Percentiles rank a stretch among this genome's conserved stretches.
These are phyloP conservation scores for Gossypium turneri DNA, from an alignment of 345 rosid species.

Conservation along the genomic window DNA sequence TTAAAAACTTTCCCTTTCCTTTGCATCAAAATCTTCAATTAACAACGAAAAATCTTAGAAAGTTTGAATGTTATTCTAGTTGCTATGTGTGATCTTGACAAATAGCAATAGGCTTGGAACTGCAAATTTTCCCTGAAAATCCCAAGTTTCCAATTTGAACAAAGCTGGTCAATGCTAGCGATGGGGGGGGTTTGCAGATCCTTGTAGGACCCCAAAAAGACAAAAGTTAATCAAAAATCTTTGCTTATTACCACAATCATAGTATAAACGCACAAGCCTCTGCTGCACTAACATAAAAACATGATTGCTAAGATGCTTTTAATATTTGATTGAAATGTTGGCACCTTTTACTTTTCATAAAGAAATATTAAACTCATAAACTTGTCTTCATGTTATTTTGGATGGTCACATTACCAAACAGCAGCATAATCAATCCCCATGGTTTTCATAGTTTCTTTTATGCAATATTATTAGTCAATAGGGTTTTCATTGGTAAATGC, in stretches of 20 bases:
- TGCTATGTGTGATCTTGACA: not conserved
- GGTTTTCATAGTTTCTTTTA: not conserved
- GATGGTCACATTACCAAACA: not conserved
- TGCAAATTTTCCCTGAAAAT: not conserved
- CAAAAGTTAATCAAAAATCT: not conserved
- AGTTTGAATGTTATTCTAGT: not conserved
- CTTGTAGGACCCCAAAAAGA: constrained; percentile 4
- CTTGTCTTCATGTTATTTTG: not conserved
- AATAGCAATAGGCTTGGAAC: not conserved
- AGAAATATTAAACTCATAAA: not conserved
- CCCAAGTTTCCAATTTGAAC: not conserved
- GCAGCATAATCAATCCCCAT: not conserved
- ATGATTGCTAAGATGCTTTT: constrained; percentile 10
- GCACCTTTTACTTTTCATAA: constrained; percentile 1
- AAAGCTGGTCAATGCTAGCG: not conserved
- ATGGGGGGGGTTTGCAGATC: not conserved
- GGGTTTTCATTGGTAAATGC: too few species aligned
- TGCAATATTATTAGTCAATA: not conserved
- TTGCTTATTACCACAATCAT: constrained; percentile 11
- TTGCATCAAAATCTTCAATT: not conserved
- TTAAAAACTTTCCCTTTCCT: not conserved
- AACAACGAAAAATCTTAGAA: not conserved
- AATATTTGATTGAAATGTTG: not conserved
- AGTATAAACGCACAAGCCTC: constrained; percentile 9
- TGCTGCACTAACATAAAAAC: not conserved